These are phyloP conservation scores for Rhodotorula toruloides DNA, from an alignment of 768 basidiomycete species.

Conservation along the genomic window DNA sequence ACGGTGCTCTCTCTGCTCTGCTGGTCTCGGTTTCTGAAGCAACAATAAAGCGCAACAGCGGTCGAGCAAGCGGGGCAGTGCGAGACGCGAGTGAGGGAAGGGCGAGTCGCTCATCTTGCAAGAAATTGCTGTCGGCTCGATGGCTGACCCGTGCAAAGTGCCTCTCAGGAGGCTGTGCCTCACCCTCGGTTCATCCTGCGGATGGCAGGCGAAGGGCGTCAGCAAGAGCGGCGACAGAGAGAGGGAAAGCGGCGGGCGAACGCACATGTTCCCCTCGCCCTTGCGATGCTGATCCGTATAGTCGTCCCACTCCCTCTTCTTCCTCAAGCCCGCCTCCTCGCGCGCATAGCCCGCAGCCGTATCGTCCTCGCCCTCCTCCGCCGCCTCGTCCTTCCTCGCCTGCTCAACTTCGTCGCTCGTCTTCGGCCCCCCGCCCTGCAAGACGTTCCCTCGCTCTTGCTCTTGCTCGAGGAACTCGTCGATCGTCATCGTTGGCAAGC, in stretches of 20 bases:
- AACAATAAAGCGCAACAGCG: too few species aligned
- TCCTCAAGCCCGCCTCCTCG: constrained; percentile 61
- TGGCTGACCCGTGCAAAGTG: not conserved
- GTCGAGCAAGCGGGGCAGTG: too few species aligned
- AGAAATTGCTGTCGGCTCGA: too few species aligned
- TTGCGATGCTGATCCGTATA: constrained; percentile 78
- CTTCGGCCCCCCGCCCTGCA: constrained; percentile 77
- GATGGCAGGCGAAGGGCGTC: not conserved
- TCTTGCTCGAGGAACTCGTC: constrained; percentile 92
- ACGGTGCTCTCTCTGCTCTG: too few species aligned
- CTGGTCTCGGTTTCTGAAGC: too few species aligned
- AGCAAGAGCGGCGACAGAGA: not conserved
- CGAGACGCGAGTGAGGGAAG: too few species aligned
- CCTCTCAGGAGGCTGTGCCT: constrained; percentile 19
- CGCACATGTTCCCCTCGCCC: constrained; percentile 78
- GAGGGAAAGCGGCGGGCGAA: not conserved
- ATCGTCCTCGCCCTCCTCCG: constrained; percentile 55
- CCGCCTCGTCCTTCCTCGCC: constrained; percentile 49
- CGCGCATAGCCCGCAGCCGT: constrained; percentile 67
- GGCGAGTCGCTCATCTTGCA: too few species aligned
- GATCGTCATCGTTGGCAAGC: constrained; percentile 88
- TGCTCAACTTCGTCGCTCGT: constrained; percentile 32
- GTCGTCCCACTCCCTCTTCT: constrained; percentile 78
- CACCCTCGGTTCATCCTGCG: too few species aligned
- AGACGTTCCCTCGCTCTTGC: constrained; percentile 72